Percentiles rank a stretch among this genome's conserved stretches.
These are phyloP conservation scores for Phlegmacium glaucopus DNA, from an alignment of 768 basidiomycete species.

Conservation along the genomic window DNA sequence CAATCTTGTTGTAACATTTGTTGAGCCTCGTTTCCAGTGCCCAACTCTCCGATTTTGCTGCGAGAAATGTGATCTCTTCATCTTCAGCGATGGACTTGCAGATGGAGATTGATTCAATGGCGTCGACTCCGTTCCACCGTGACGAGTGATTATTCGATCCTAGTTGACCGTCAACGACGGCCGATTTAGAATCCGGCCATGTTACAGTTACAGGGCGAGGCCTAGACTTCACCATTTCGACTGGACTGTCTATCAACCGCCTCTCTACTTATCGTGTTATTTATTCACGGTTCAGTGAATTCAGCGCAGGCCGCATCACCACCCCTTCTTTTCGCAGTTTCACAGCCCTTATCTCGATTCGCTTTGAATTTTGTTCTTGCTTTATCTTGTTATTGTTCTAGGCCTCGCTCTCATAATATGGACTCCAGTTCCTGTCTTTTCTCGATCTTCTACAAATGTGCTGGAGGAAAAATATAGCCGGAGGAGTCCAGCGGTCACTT, in stretches of 20 bases:
- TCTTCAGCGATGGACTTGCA: slow-evolving; percentile 25
- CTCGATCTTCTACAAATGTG: not conserved
- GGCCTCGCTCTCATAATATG: not conserved
- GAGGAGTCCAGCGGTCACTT: not conserved
- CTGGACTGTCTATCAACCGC: no score
- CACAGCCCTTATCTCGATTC: no score
- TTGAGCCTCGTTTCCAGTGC: slow-evolving; percentile 32
- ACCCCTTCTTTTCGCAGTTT: no score
- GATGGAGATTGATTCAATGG: slow-evolving; percentile 75
- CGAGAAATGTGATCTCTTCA: slow-evolving; percentile 32
- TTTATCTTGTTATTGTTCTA: not conserved
- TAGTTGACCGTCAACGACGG: no score
- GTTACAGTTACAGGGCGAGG: no score
- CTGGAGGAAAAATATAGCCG: not conserved
- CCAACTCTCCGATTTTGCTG: slow-evolving; percentile 52
- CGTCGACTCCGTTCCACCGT: slow-evolving; percentile 55
- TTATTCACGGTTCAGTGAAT: no score
- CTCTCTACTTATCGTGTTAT: no score
- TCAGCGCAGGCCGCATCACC: no score
- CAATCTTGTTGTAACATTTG: not conserved
- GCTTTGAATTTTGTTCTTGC: no score
- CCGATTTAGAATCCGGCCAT: no score
- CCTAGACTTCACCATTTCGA: no score
- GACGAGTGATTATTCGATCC: slow-evolving; percentile 4
- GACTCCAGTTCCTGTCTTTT: not conserved